Conservation (phyloP, 208 protist genomes). For the Leishmania aethiopica region DNA sequence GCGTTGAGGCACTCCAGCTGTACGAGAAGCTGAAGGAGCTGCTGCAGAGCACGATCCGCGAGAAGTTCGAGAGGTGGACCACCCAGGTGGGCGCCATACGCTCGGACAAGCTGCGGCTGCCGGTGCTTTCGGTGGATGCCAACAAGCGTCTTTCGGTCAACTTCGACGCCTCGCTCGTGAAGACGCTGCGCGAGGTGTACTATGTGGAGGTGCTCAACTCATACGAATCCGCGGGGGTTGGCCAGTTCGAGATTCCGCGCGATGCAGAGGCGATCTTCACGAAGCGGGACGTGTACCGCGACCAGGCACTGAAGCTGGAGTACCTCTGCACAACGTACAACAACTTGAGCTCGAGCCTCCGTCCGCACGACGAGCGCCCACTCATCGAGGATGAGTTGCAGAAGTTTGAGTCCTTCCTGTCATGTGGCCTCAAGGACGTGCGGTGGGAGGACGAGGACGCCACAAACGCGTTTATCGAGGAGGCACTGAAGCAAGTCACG, state of each 20-base stretch:
- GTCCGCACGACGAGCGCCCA: conserved; percentile 91
- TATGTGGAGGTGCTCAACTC: conserved; percentile 95
- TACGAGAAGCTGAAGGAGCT: conserved; percentile 76
- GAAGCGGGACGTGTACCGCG: conserved; percentile 91
- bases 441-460: conserved; percentile 91
- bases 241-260: conserved; percentile 80
- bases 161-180: conserved; percentile 96
- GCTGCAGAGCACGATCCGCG: conserved; percentile 73
- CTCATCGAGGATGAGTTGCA: conserved; percentile 91
- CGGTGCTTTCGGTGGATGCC: conserved; percentile 79
- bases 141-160: conserved; percentile 90
- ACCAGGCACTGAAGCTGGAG: conserved; percentile 93
- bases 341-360: conserved; percentile 87
- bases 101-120: conserved; percentile 94
- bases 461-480: conserved; percentile 92
- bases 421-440: conserved; percentile 71
- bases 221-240: conserved; percentile 55
- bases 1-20: conserved; percentile 78
- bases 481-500: conserved; percentile 80
- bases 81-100: conserved; percentile 86
- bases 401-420: conserved; percentile 84
- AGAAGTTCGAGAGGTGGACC: conserved; percentile 92
- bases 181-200: conserved; percentile 96
- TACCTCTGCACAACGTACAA: conserved; percentile 95
- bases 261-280: conserved; percentile 90